phyloP scores from a whole-genome alignment of 1,284 basidiomycete species.

The Vanrija pseudolonga region DNA sequence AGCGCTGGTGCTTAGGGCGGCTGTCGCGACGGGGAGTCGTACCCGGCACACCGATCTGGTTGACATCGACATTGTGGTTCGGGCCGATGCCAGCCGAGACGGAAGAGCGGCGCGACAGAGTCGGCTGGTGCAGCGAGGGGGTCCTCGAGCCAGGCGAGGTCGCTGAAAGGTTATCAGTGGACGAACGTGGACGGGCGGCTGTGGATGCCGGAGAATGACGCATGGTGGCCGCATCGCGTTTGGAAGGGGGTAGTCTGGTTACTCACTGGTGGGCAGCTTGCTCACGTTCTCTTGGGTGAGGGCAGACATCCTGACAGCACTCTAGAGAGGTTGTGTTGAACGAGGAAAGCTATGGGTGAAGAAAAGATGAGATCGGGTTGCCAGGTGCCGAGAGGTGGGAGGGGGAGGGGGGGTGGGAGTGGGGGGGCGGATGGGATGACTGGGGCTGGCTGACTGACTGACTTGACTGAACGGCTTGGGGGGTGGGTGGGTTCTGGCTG shows the following conservation, averaged over 20 bases:
- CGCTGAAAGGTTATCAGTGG: neutral
- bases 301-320: conserved; percentile 19
- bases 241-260: no score
- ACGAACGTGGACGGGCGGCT: neutral
- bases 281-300: conserved; percentile 40
- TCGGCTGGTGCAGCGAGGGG: conserved; percentile 40
- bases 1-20: conserved; percentile 38
- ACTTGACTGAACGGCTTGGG: neutral
- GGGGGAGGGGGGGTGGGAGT: neutral
- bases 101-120: conserved; percentile 42
- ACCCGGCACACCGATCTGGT: conserved; percentile 41
- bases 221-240: neutral
- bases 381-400: no score
- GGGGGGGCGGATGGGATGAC: neutral
- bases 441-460: no score
- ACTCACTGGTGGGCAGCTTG: conserved; percentile 28
- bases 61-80: conserved; percentile 31
- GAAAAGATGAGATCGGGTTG: no score
- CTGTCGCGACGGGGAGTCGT: conserved; percentile 41
- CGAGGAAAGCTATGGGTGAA: neutral
- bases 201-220: neutral
- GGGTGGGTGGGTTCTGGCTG: neutral
- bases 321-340: neutral
- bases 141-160: conserved; percentile 25
- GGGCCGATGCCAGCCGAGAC: conserved; percentile 34